phyloP scores from a whole-genome alignment of 192 early-diverging fungal genomes.

The Gonapodya prolifera region DNA sequence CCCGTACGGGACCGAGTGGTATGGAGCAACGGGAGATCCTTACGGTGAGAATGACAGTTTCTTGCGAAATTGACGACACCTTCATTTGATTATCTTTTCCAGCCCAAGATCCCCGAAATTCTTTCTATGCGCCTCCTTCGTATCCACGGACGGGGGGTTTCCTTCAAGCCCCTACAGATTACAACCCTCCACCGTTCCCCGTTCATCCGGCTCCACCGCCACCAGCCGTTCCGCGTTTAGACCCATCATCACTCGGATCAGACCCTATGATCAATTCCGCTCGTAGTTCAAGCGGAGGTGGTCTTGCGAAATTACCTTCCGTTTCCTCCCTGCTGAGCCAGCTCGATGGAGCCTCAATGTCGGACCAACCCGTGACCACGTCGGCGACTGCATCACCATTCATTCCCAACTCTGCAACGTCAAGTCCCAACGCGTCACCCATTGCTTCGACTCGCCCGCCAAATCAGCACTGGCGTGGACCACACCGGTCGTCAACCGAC shows the following conservation, averaged over 20 bases:
- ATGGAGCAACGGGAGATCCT: not conserved
- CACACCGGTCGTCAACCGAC: not conserved
- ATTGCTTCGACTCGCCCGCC: not conserved
- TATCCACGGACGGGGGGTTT: not conserved
- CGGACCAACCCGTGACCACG: too few species aligned
- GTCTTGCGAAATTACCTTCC: not conserved
- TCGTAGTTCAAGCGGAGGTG: not conserved
- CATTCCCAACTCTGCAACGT: not conserved
- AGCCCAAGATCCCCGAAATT: not conserved
- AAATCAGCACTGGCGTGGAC: not conserved
- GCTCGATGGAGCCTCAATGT: not conserved
- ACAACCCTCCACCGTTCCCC: not conserved
- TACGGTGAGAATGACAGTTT: not conserved
- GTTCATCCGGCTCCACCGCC: not conserved
- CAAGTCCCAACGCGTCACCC: not conserved
- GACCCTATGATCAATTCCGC: not conserved
- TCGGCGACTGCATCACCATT: not conserved
- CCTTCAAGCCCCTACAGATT: not conserved
- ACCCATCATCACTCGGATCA: not conserved
- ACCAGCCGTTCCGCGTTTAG: not conserved
- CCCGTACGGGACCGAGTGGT: not conserved
- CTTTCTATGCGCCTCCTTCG: not conserved
- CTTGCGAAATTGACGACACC: not conserved
- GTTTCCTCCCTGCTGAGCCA: not conserved
- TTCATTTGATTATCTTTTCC: not conserved